Base-by-base conservation (phyloP, 768 basidiomycete genomes). In the Pleurotus tuoliensis region DNA sequence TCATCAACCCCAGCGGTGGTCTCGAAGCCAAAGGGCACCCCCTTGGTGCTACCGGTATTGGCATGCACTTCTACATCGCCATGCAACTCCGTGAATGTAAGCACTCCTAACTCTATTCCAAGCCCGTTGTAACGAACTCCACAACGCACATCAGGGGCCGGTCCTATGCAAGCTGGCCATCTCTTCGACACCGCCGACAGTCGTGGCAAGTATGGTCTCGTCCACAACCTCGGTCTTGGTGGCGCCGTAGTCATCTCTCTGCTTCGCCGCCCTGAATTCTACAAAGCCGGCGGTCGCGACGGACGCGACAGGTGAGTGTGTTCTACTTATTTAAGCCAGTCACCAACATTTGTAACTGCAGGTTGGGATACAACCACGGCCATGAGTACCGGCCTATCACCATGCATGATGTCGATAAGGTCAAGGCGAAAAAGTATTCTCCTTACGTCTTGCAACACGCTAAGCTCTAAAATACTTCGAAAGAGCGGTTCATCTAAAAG, bases 1-100 rank as follows among this genome's bases (percentile, higher is more conserved):
- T 94, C 15, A 72, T 94, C 37, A 93, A 94, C 61, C 89, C 92
- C 0, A 89, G 86, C 50, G 92, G 92, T 22, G 92, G 92, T 0
- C 77, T 94, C 13, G 89, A 94, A 65, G 88, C 90, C n/a, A 94
- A 92, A 65, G 92, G 92, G 2, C 90, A 93, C 64, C 91, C 92
- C 2, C 78, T 92, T 16, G 90, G 90, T 39, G 89, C 90, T 1
- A 91, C 88, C 15, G 90, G 90, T 1, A 71, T 92, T 12, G 90
- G 87, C 24, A 92, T 92, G 90, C 90, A 92, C 66, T 91, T 91
- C 70, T 92, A 90, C 64, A 88, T 92, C 59, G 81, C 85, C 63
- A 90, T 89, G 87, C 89, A 91, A 77, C 70, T 91, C 49, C 79
- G 89, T 43, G 74, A 84, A 41, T 91, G 88, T 87, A 63, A 65